Evolutionary conservation across 176 grass and related monocot genomes (phyloP).

Genomic region (Themeda triandra): DNA sequence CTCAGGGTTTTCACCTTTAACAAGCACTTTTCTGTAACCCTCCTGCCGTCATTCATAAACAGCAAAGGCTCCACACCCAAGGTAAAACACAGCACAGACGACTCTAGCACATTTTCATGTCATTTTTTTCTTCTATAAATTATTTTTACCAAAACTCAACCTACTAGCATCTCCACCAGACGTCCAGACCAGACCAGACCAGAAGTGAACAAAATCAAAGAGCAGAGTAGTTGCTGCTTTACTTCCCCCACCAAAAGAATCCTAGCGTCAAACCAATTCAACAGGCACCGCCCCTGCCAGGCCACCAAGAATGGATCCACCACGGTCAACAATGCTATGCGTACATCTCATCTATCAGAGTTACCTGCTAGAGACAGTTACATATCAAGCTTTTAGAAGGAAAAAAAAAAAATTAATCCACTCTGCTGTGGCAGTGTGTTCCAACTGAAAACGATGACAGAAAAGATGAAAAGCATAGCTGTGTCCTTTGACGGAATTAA

Average conservation of each 20-base stretch:
- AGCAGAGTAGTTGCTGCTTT: conserved; percentile 2
- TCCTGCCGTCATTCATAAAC: background rate
- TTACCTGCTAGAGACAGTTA: conserved; percentile 43
- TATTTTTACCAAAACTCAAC: background rate
- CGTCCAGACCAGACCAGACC: background rate
- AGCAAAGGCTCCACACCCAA: background rate
- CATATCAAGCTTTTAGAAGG: background rate
- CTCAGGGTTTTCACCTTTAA: background rate
- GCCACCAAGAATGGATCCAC: background rate
- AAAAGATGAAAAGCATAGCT: background rate
- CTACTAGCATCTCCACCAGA: background rate
- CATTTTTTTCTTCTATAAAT: conserved; percentile 18
- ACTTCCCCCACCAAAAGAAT: background rate
- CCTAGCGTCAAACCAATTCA: conserved; percentile 5
- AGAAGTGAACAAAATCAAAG: background rate
- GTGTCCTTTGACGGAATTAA: background rate
- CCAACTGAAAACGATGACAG: background rate
- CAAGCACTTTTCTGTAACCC: background rate
- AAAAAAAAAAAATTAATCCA: background rate
- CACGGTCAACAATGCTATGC: conserved; percentile 11
- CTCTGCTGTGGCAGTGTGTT: background rate
- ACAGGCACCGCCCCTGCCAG: background rate
- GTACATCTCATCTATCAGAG: conserved; percentile 59
- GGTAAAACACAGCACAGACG: background rate
- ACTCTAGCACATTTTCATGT: background rate